Base-by-base conservation (phyloP, 345 rosid species). In the Brassica carinata region DNA sequence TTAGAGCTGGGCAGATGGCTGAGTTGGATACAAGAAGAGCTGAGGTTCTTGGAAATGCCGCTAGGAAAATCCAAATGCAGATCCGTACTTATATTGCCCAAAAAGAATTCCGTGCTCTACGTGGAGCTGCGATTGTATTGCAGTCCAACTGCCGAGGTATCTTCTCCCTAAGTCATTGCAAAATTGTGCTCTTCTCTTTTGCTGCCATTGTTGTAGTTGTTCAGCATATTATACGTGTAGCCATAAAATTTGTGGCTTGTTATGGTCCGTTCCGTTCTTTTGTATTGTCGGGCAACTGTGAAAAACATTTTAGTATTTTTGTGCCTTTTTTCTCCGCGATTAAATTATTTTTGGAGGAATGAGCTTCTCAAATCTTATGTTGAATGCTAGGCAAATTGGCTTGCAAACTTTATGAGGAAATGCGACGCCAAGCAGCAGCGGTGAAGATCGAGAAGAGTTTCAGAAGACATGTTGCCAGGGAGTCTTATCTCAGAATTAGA, bases 1-100 rank as follows among this genome's bases (percentile, higher is more conserved):
- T 96, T 18, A 90, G 99, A 86, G 99, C 99, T 74, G 99, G 99
- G 76, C 99, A 96, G 87, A 96, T 96, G 99, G 99, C 99, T 74
- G 97, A 93, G 83, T 84, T 96, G 84, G 99, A 96, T 86, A 89
- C 99, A 70, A 90, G 99, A 87, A 91, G 99, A 86, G 92, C 99
- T 68, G 97, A 90, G 89, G 95, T 96, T 66, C 97, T 96, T 64
- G 98, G 99, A 75, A 89, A 90, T 91, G 99, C 99, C 7, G 99
- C 99, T 71, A 90, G 88, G 88, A 91, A 82, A 84, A 87, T 96
- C 76, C 99, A 96, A 87, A 91, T 93, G 85, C 96, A 87, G 68
- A 87, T 86, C 74, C 90, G 92, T 59, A 93, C 98, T 64, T 94
- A 88, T 77, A 92, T 92, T 75, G 97, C 98, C 1, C 84, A 91